Evolutionary conservation across 768 basidiomycete species (phyloP).

Genomic region (Suillus paluster): DNA sequence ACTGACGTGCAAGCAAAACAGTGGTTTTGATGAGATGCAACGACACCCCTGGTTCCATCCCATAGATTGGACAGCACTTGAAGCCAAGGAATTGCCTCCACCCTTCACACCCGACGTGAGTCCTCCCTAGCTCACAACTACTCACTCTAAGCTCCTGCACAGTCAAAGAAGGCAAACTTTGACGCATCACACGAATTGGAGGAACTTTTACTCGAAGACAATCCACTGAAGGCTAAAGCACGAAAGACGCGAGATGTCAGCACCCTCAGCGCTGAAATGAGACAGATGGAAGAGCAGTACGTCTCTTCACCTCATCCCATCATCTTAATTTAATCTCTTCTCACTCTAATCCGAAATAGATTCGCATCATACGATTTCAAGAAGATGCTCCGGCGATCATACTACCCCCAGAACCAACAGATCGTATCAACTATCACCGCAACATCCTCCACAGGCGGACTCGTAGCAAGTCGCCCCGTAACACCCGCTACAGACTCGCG

Average conservation of each 20-base stretch:
- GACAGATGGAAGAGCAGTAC: conserved; percentile 98
- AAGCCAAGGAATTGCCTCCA: conserved; percentile 72
- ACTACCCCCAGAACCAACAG: conserved; percentile 84
- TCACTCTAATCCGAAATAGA: too few species aligned
- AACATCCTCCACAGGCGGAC: conserved; percentile 73
- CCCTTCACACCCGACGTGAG: conserved; percentile 89
- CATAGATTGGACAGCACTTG: conserved; percentile 90
- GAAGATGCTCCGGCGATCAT: conserved; percentile 88
- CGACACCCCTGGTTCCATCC: conserved; percentile 83
- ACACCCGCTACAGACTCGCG: conserved; percentile 60
- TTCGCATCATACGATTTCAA: conserved; percentile 93
- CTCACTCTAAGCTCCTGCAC: conserved; percentile 5
- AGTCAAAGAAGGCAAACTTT: conserved; percentile 99
- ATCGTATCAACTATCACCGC: conserved; percentile 66
- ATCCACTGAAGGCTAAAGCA: conserved; percentile 93
- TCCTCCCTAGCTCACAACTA: conserved; percentile 10
- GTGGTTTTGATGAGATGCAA: conserved; percentile 80
- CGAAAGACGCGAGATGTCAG: conserved; percentile 86
- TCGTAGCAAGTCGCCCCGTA: conserved; percentile 72
- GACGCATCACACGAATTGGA: conserved; percentile 98
- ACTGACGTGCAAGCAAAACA: conserved; percentile 81
- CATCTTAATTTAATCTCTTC: conserved; percentile 5
- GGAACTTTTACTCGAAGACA: conserved; percentile 93
- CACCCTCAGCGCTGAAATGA: conserved; percentile 87
- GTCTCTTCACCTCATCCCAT: conserved; percentile 28